A percentile compares a stretch with the other conserved stretches of the same genome.
phyloP scores from a whole-genome alignment of 192 early-diverging fungal genomes.

The Piromyces finnis region DNA sequence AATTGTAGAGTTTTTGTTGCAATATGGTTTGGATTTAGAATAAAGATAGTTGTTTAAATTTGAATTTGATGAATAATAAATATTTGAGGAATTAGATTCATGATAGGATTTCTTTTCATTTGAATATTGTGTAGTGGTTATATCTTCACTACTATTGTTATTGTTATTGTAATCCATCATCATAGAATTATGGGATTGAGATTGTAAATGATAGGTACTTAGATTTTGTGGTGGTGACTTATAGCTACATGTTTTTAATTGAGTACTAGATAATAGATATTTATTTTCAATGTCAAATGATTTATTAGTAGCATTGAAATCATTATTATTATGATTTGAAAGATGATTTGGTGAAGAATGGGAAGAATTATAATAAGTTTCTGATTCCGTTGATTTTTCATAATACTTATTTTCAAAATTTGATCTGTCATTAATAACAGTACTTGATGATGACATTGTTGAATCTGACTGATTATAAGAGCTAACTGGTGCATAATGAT shows the following conservation, averaged over 20 bases:
- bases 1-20: no score
- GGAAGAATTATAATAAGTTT: not conserved
- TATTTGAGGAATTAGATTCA: no score
- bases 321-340: not conserved
- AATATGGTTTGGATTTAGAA: no score
- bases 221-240: not conserved
- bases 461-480: not conserved
- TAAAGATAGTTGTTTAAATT: no score
- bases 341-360: not conserved
- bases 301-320: not conserved
- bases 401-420: not conserved
- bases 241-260: not conserved
- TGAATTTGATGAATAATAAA: no score
- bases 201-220: not conserved
- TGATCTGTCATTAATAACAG: not conserved
- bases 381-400: not conserved
- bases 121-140: no score
- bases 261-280: not conserved
- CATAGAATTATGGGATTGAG: not conserved
- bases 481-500: not conserved
- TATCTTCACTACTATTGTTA: not conserved
- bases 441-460: not conserved
- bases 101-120: no score
- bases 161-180: not conserved
- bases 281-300: not conserved